phyloP scores from a whole-genome alignment of 1,139 yeast species.

The Yarrowia galli region DNA sequence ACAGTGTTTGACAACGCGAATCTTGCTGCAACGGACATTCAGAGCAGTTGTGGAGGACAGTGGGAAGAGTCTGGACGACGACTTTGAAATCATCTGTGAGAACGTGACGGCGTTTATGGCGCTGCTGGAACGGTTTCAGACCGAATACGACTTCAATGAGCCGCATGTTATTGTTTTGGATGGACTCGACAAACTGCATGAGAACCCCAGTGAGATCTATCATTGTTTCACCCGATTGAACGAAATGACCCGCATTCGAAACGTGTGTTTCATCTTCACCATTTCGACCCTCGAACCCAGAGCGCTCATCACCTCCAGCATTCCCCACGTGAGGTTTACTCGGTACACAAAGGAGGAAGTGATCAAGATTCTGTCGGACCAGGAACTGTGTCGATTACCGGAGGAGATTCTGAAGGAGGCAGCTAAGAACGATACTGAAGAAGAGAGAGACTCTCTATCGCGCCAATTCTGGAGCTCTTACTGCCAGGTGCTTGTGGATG shows the following conservation, averaged over 20 bases:
- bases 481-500: slow-evolving; percentile 55
- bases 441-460: slow-evolving; percentile 8
- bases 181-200: slow-evolving; percentile 63
- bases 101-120: slow-evolving; percentile 58
- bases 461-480: slow-evolving; percentile 42
- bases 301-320: slow-evolving; percentile 55
- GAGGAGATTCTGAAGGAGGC: neutral
- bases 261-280: slow-evolving; percentile 51
- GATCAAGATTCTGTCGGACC: slow-evolving; percentile 51
- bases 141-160: slow-evolving; percentile 50
- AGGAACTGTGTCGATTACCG: slow-evolving; percentile 35
- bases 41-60: slow-evolving; percentile 45
- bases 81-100: slow-evolving; percentile 53
- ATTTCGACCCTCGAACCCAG: slow-evolving; percentile 57
- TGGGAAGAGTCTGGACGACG: slow-evolving; percentile 30
- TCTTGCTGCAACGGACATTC: slow-evolving; percentile 51
- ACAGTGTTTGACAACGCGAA: slow-evolving; percentile 51
- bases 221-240: slow-evolving; percentile 58
- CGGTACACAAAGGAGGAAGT: slow-evolving; percentile 58
- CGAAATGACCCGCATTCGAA: slow-evolving; percentile 51
- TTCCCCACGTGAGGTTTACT: slow-evolving; percentile 61
- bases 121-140: slow-evolving; percentile 54
- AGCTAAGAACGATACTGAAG: neutral
- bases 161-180: slow-evolving; percentile 68
- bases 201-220: slow-evolving; percentile 56